phyloP scores from a whole-genome alignment of 768 basidiomycete genomes.

The Boletales sp. region DNA sequence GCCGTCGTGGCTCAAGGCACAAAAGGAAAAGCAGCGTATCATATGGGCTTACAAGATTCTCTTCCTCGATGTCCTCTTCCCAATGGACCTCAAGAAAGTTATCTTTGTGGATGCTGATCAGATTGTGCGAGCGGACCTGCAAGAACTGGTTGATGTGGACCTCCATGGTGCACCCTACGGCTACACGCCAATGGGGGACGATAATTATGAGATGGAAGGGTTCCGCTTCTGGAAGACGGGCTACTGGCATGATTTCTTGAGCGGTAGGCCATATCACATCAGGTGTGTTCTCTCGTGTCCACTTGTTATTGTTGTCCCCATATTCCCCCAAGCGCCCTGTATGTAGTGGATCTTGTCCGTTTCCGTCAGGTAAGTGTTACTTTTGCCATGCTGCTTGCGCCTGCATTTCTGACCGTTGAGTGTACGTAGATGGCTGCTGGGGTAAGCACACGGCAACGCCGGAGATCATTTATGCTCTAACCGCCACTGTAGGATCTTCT shows the following conservation, averaged over 20 bases:
- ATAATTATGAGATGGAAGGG: constrained; percentile 93
- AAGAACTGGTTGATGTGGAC: constrained; percentile 92
- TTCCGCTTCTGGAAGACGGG: constrained; percentile 99
- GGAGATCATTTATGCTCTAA: neutral
- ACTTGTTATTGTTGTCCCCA: constrained; percentile 4
- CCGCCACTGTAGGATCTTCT: constrained; percentile 63
- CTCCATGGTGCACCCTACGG: constrained; percentile 92
- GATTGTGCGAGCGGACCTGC: constrained; percentile 94
- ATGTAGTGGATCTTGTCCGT: constrained; percentile 91
- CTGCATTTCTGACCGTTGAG: neutral
- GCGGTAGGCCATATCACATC: constrained; percentile 89
- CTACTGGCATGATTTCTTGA: constrained; percentile 88
- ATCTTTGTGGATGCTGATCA: constrained; percentile 99
- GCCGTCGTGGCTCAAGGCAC: constrained; percentile 96
- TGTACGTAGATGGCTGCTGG: constrained; percentile 50
- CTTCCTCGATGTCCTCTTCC: constrained; percentile 98
- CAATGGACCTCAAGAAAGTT: constrained; percentile 98
- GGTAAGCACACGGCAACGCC: constrained; percentile 30
- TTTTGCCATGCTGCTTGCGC: neutral
- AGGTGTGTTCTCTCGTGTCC: constrained; percentile 48
- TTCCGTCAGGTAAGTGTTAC: constrained; percentile 72
- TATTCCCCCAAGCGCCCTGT: constrained; percentile 68
- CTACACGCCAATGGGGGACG: constrained; percentile 97
- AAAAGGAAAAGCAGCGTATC: constrained; percentile 96
- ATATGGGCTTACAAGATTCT: constrained; percentile 99